Evolutionary conservation across 495 filamentous ascomycete genomes (phyloP), one percentile per base, ranked within the genome.

Genomic region (Hypomontagnella submonticulosa): DNA sequence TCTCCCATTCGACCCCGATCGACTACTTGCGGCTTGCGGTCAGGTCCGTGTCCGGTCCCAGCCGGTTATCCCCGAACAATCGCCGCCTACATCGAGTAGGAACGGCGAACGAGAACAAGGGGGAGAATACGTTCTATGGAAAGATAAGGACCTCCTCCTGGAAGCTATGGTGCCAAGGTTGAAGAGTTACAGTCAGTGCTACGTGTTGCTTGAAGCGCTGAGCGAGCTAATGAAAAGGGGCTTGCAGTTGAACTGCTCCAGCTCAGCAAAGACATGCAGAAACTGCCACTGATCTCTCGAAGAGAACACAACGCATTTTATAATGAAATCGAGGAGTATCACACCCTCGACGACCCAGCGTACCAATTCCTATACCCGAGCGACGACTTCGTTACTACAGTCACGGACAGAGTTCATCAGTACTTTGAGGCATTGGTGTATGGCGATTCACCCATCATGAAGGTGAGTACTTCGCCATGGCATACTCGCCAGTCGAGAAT

Each of bases 401-500:
- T 30, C 1, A 38, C 53, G 12, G 53, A 64, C 46, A 27, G 52
- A 5, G 27, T 47, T 3, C 42, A 47, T 37, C 55, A 55, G 19
- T 49, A 54, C 42, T 59, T 65, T 23, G 49, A 65, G 10, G 33
- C 15, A 12, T 49, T 59, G 6, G n/a, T 64, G 0, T 57, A 57
- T 33, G 46, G 32, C 2, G 16, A 44, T 1, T 32, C 44, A 0
- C 61, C 47, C 3, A 37, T 57, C n/a, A 40, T 19, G 6, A 43
- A 4, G 8, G 61, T 64, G 20, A 54, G 53, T 7, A 50, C 1
- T 18, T n/a, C n/a, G 20, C 18, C 15, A 11, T 36, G 33, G 1
- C 4, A 23, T 23, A 16, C 8, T 43, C 11, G 18, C 32, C 32
- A 3, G 4, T 19, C 20, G 8, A 12, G 7, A 4, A 11, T 0